These are phyloP conservation scores for Malus hybrid DNA, from an alignment of 331 rosid genomes.

Conservation along the genomic window DNA sequence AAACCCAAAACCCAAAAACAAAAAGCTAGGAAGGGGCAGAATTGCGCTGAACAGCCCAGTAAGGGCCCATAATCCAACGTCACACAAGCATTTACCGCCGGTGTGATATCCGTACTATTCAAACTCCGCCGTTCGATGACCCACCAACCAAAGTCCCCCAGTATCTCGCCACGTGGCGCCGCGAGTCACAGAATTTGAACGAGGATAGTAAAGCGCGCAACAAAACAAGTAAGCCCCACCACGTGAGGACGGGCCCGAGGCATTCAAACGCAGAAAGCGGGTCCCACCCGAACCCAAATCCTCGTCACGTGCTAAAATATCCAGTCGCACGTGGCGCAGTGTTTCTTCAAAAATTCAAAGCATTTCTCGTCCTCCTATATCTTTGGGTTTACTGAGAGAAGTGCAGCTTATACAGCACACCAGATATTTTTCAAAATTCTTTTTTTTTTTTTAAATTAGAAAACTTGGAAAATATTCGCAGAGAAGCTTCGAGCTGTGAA, in stretches of 20 bases:
- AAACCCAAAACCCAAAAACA: too few species aligned
- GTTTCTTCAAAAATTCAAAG: conserved; percentile 39
- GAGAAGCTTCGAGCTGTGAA: neutral
- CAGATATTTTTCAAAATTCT: neutral
- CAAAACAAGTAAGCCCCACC: conserved; percentile 44
- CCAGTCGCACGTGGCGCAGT: conserved; percentile 28
- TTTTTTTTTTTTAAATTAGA: too few species aligned
- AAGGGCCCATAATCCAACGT: too few species aligned
- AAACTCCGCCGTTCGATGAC: conserved; percentile 22
- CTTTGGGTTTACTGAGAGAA: conserved; percentile 33
- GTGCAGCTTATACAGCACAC: neutral
- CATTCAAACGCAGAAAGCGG: neutral
- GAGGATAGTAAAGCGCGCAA: conserved; percentile 66
- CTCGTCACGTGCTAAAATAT: neutral
- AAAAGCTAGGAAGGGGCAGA: too few species aligned
- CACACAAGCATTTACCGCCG: neutral
- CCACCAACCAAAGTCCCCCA: neutral
- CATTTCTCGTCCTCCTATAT: conserved; percentile 19
- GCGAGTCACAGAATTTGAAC: conserved; percentile 37
- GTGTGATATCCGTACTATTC: neutral
- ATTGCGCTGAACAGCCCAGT: too few species aligned
- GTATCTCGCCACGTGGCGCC: conserved; percentile 25
- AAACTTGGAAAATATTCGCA: neutral
- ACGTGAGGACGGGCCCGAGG: conserved; percentile 37
- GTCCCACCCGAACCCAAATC: neutral